Base-by-base conservation (phyloP, 106 monocot species). In the Cymbidium sinense region DNA sequence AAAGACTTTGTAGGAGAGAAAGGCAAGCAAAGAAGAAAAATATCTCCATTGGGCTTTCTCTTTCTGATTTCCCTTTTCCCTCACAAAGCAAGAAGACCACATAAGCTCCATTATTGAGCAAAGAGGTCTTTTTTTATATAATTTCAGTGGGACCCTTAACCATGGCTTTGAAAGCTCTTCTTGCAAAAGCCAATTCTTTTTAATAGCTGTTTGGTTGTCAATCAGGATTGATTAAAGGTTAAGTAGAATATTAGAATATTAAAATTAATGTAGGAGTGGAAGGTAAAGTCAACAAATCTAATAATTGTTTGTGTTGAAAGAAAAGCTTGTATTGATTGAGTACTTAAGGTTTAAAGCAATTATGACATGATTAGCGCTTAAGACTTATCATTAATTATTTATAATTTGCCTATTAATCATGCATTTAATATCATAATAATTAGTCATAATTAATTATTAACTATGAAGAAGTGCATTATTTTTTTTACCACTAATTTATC, bases 61-160 rank as follows among this genome's bases (percentile, higher is more conserved):
- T 50, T 33, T 76, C 34, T 55, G 29, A 54, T 54, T 76, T 76
- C 2, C 31, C 67, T 55, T 9, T 55, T 76, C 9, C 52, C 29
- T 76, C 12, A 76, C 33, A 33, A 55, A 54, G 28, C 34, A 75
- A 54, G 50, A 27, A 29, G 52, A 25, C 70, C 69, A 75, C 70
- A 31, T n/a, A 35, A 25, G 50, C 35, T 83, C 69, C 79, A 76
- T 79, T 75, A 83, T 83, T 83, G 75, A 83, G 69, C 3, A 79
- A 76, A 70, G 64, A 75, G 51, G 79, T 47, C 50, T 62, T 62
- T 77, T n/a, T 35, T 64, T 50, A 19, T 34, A 15, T 72, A 23
- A 50, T 30, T 33, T 43, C 36, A 34, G 29, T 77, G 71, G 74
- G 33, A 18, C 44, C 79, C 43, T 64, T 13, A 34, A 64, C 41